Conservation (phyloP, 2,329 filamentous ascomycete species). For the Ramularia collo-cygni region DNA sequence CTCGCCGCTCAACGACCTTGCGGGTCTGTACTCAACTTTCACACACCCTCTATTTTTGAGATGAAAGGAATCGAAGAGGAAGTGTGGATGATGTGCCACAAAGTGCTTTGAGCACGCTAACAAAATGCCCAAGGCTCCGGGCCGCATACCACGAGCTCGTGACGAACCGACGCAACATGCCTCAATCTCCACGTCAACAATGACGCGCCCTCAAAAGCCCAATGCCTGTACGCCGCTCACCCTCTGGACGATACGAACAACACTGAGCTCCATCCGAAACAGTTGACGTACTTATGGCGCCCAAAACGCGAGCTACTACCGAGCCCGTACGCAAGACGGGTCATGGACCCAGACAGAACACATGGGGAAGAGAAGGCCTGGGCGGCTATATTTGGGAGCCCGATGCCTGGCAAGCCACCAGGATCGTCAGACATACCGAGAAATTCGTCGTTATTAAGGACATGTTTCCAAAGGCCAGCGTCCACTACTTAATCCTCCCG, state of each 20-base stretch:
- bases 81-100: no score
- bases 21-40: no score
- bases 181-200: not conserved
- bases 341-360: conserved; percentile 26
- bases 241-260: no score
- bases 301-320: conserved; percentile 33
- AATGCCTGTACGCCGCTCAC: conserved; percentile 30
- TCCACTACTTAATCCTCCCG: conserved; percentile 88
- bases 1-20: no score
- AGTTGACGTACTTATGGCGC: conserved; percentile 43
- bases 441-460: conserved; percentile 74
- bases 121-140: no score
- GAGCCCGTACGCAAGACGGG: conserved; percentile 20
- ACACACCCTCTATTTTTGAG: no score
- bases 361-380: conserved; percentile 54
- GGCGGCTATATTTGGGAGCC: conserved; percentile 61
- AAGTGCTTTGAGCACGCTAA: no score
- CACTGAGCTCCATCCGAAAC: conserved; percentile 3
- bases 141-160: no score
- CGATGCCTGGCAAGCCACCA: no score
- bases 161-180: not conserved
- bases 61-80: no score
- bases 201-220: conserved; percentile 11
- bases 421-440: no score
- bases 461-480: conserved; percentile 72